phyloP scores from a whole-genome alignment of 306 rosid genomes.

The Cicer cuneatum region DNA sequence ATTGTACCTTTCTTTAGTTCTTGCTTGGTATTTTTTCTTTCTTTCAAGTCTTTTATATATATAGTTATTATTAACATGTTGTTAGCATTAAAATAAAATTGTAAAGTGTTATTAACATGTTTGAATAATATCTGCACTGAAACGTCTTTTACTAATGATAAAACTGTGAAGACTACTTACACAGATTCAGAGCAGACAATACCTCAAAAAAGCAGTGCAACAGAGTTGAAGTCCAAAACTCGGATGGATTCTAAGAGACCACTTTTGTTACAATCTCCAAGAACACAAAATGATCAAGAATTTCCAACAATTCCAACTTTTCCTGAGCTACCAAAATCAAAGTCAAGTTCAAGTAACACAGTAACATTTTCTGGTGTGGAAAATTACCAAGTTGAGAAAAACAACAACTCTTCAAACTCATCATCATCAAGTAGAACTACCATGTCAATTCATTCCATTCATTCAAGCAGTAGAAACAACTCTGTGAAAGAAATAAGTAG shows the following conservation, averaged over 20 bases:
- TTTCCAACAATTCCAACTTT: conserved; percentile 34
- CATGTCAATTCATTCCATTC: conserved; percentile 59
- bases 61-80: neutral
- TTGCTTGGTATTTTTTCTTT: conserved; percentile 1
- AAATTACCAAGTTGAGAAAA: conserved; percentile 36
- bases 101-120: neutral
- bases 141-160: neutral
- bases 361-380: conserved; percentile 56
- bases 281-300: conserved; percentile 48
- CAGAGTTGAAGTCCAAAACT: neutral
- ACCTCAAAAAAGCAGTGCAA: neutral
- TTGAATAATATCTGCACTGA: neutral
- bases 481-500: conserved; percentile 56
- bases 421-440: conserved; percentile 62
- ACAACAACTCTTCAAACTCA: conserved; percentile 27
- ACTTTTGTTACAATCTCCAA: conserved; percentile 59
- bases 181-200: neutral
- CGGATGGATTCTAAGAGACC: conserved; percentile 58
- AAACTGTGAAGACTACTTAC: too few relatives aligned
- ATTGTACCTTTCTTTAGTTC: neutral
- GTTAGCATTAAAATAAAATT: neutral
- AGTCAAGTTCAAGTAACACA: conserved; percentile 47
- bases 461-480: conserved; percentile 54
- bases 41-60: neutral
- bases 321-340: conserved; percentile 51